Evolutionary conservation across 2,329 filamentous ascomycete genomes (phyloP).

Genomic region (Trichoderma brevicompactum): DNA sequence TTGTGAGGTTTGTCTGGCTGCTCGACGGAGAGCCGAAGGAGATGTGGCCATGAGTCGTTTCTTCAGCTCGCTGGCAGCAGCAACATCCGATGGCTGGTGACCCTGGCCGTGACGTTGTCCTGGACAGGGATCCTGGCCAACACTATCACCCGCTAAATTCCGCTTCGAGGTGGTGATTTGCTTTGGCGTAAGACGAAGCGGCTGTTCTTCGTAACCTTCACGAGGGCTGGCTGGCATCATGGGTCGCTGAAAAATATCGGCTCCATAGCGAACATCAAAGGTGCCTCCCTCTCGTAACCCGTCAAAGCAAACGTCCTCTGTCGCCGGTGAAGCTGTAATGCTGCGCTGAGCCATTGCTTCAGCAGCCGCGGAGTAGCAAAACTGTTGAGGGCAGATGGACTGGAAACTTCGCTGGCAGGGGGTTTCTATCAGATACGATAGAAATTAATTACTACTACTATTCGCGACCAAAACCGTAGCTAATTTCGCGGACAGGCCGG

Average conservation of each 20-base stretch:
- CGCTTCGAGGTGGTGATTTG: constrained; percentile 23
- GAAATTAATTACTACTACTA: constrained; percentile 24
- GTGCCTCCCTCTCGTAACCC: constrained; percentile 27
- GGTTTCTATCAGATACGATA: constrained; percentile 25
- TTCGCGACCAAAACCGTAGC: constrained; percentile 16
- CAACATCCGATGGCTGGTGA: constrained; percentile 19
- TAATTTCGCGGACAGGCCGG: constrained; percentile 34
- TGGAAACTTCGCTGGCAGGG: constrained; percentile 27
- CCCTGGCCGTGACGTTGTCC: constrained; percentile 27
- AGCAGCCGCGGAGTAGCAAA: not conserved
- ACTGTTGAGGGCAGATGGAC: constrained; percentile 9
- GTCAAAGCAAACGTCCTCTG: constrained; percentile 25
- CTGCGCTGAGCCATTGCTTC: constrained; percentile 19
- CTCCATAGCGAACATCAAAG: constrained; percentile 9
- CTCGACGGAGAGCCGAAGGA: constrained; percentile 29
- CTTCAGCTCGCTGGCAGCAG: constrained; percentile 9
- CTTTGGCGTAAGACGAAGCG: constrained; percentile 36
- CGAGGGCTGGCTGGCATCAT: constrained; percentile 24
- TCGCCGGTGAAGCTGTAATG: not conserved
- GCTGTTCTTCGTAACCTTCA: constrained; percentile 38
- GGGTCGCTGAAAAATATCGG: constrained; percentile 8
- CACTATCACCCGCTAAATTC: constrained; percentile 23
- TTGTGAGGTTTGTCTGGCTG: constrained; percentile 31
- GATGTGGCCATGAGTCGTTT: constrained; percentile 28
- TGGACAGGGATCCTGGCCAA: constrained; percentile 32